Base-by-base conservation (phyloP, 768 basidiomycete genomes). In the Omphalotus guepiniiformis region DNA sequence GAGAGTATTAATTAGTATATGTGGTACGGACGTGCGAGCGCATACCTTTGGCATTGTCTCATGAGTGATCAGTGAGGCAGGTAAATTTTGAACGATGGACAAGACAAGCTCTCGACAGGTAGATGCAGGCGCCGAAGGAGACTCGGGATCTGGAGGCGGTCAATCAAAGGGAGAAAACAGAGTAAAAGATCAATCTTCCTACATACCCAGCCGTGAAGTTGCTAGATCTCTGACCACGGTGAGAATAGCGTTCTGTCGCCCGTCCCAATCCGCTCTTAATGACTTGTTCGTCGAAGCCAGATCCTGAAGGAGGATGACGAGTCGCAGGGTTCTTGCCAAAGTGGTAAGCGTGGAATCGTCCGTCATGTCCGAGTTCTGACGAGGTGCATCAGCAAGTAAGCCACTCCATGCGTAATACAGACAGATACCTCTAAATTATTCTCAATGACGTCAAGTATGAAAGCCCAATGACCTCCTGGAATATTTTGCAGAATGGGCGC, bases 401-500 rank as follows among this genome's bases (percentile, higher is more conserved):
- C n/a, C 29, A n/a, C n/a, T n/a, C n/a, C n/a, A n/a, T n/a, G n/a
- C n/a, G n/a, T 15, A 35, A 29, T 6, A 7, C 42, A 18, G 16
- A 37, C 12, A 13, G 57, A 36, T 47, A 92, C 92, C 78, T 97
- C 94, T 2, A 98, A 71, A 56, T 88, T 90, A 49, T 74, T 87
- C 63, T 95, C 93, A 11, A 95, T 59, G 13, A 97, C 64, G 59
- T 97, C 93, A 61, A 90, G 94, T 4, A 93, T 80, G 27, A 93
- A 78, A 40, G 91, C 88, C 96, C 96, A 99, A 63, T 98, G 96
- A 1, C 76, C 70, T 0, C 95, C 96, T 12, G 81, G 71, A 2
- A 95, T 74, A 58, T 82, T 88, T 64, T 97, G 93, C 50, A 98
- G 65, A 45, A 97, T 85, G 2, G 94, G 93, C 1, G 83, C 89